phyloP scores from a whole-genome alignment of 768 basidiomycete species.

The Mycena indigotica region DNA sequence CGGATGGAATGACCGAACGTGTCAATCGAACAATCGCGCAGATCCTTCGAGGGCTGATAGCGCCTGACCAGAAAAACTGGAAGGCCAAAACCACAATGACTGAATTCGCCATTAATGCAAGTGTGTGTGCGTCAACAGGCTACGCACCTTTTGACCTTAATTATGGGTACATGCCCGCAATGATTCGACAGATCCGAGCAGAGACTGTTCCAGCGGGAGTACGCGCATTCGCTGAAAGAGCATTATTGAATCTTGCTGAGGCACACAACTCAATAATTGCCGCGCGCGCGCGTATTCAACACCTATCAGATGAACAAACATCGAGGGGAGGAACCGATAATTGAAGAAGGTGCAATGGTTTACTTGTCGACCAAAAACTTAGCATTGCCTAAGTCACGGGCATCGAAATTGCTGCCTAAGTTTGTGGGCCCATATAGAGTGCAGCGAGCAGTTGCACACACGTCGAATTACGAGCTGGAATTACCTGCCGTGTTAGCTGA shows the following conservation, averaged over 20 bases:
- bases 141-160: conserved; percentile 38
- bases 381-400: conserved; percentile 33
- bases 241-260: conserved; percentile 25
- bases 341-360: conserved; percentile 29
- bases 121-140: conserved; percentile 32
- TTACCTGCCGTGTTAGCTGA: conserved; percentile 27
- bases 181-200: conserved; percentile 14
- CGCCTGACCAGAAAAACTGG: conserved; percentile 26
- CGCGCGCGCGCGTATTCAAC: conserved; percentile 30
- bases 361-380: conserved; percentile 43
- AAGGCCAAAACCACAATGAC: not conserved
- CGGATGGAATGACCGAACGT: conserved; percentile 42
- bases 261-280: conserved; percentile 44
- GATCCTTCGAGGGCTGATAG: conserved; percentile 31
- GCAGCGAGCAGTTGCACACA: conserved; percentile 16
- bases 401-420: conserved; percentile 38
- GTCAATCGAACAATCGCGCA: conserved; percentile 35
- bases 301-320: conserved; percentile 33
- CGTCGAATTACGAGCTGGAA: conserved; percentile 32
- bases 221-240: conserved; percentile 29
- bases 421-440: conserved; percentile 43
- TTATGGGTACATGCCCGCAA: conserved; percentile 28
- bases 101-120: conserved; percentile 27
- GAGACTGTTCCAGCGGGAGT: conserved; percentile 16
- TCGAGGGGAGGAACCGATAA: conserved; percentile 12